Evolutionary conservation across 345 rosid species (phyloP), one percentile per base, ranked within the genome.

Genomic region (Melastoma malabathricum): DNA sequence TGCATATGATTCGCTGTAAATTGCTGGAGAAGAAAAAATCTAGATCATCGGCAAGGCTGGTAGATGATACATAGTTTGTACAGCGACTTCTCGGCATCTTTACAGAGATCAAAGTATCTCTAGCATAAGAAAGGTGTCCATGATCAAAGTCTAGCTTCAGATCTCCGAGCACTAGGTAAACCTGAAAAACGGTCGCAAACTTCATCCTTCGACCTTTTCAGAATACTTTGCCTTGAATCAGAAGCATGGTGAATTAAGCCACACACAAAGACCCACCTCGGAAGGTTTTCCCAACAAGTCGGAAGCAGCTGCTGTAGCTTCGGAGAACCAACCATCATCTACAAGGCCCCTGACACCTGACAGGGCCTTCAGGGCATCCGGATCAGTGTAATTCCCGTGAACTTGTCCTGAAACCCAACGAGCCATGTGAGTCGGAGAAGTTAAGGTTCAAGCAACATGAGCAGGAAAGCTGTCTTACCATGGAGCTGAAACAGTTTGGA

Each of bases 131-230:
- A 57, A 66, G 77, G 76, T 92, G 96, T 0, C 82, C 75, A 54
- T 76, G 77, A 61, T 76, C 86, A 60, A 92, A 92, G 54, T 87
- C 77, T 56, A 87, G 64, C 62, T 75, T 75, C 56, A 92, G 68
- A 68, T 92, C 96, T 43, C 96, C 95, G 50, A 92, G 84, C 46
- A 84, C 63, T 69, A 80, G 96, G 60, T 87, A 87, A 64, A 75
- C 85, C 96, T 92, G 44, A 70, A 67, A 31, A 60, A 51, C 8
- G 63, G 10, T 13, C 19, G 45, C 17, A 10, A 31, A 31, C 38
- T 31, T 31, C 10, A 31, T 31, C 38, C 10, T 9, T 5, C 7
- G 38, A 2, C 4, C 38, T 31, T 31, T 2, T 9, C 38, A 31
- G 41, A 29, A 12, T 19, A 16, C 25, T 6, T 13, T 31, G 46